These are phyloP conservation scores for Aspergillus egyptiacus DNA, from an alignment of 495 filamentous ascomycete species.

Conservation along the genomic window DNA sequence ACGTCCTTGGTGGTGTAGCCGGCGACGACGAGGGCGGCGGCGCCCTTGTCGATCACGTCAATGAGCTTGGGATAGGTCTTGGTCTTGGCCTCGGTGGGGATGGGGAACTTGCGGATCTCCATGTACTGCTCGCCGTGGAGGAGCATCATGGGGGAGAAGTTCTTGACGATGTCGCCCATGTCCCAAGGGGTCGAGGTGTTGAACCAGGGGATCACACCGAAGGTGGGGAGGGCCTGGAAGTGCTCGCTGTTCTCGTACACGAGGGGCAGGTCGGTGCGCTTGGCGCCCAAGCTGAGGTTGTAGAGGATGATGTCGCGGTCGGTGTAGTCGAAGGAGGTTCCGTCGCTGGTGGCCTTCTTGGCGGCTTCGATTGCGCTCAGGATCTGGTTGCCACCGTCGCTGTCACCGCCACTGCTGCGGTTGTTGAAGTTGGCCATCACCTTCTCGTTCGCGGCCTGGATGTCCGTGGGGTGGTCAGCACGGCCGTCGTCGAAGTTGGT, in stretches of 20 bases:
- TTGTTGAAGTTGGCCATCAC: slow-evolving; percentile 93
- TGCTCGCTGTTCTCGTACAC: slow-evolving; percentile 85
- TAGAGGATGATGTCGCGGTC: slow-evolving; percentile 91
- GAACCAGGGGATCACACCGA: slow-evolving; percentile 91
- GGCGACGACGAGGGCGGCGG: slow-evolving; percentile 75
- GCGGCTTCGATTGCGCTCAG: slow-evolving; percentile 72
- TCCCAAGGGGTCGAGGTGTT: slow-evolving; percentile 74
- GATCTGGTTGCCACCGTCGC: slow-evolving; percentile 45
- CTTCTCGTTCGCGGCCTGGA: slow-evolving; percentile 68
- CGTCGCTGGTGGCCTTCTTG: slow-evolving; percentile 61
- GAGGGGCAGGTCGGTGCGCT: slow-evolving; percentile 79
- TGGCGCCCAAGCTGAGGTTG: slow-evolving; percentile 92
- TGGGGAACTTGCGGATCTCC: slow-evolving; percentile 88
- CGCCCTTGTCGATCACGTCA: slow-evolving; percentile 94
- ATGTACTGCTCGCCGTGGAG: slow-evolving; percentile 99
- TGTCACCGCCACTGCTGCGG: slow-evolving; percentile 47
- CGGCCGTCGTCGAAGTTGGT: slow-evolving; percentile 84
- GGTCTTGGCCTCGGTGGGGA: slow-evolving; percentile 79
- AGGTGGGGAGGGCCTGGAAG: slow-evolving; percentile 91
- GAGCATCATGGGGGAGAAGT: slow-evolving; percentile 98
- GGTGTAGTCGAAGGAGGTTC: slow-evolving; percentile 74
- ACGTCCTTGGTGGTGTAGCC: slow-evolving; percentile 78
- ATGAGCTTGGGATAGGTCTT: slow-evolving; percentile 80
- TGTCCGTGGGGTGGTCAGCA: slow-evolving; percentile 80
- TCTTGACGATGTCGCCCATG: slow-evolving; percentile 78